Base-by-base conservation (phyloP, 768 basidiomycete genomes). In the Termitomyces sp. region DNA sequence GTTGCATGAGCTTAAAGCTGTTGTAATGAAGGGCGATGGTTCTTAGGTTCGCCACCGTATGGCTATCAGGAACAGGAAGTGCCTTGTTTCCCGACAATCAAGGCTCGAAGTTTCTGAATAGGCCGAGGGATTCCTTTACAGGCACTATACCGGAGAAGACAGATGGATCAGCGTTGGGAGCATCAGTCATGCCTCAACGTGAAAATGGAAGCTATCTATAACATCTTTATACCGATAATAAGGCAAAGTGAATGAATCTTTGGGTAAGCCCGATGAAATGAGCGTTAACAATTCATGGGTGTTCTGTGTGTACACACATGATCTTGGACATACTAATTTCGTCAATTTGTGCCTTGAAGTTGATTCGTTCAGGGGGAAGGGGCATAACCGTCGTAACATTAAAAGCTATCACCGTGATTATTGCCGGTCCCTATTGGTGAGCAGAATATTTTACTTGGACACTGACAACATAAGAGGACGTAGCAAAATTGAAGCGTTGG, bases 41-140 rank as follows among this genome's bases (percentile, higher is more conserved):
- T 39, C 49, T 27, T 37, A 50, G 34, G 23, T 27, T 21, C 23
- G 34, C n/a, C 16, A 44, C 25, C 25, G 40, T 34, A 35, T 57
- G 37, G 39, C 23, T 19, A 17, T 17, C 45, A 52, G 50, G 58
- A 45, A 59, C 54, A 46, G 21, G 35, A 42, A 30, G 45, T 41
- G 4, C n/a, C 16, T 39, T 48, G n/a, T 52, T 56, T 41, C 9
- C 54, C 19, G 51, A 48, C 32, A 48, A 34, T 48, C 21, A 34
- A 34, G 23, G 28, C 19, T 35, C n/a, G 32, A 46, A 51, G 55
- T 11, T 28, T 50, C 17, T 40, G 25, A 8, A 17, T 40, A 25
- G n/a, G 44, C 25, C 25, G 17, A 46, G 32, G n/a, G 21, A 35
- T 21, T 41, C 39, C 44, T 55, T n/a, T 34, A 6, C 30, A 43